These are phyloP conservation scores for Citrus maxima DNA, from an alignment of 345 rosid species.

Conservation along the genomic window DNA sequence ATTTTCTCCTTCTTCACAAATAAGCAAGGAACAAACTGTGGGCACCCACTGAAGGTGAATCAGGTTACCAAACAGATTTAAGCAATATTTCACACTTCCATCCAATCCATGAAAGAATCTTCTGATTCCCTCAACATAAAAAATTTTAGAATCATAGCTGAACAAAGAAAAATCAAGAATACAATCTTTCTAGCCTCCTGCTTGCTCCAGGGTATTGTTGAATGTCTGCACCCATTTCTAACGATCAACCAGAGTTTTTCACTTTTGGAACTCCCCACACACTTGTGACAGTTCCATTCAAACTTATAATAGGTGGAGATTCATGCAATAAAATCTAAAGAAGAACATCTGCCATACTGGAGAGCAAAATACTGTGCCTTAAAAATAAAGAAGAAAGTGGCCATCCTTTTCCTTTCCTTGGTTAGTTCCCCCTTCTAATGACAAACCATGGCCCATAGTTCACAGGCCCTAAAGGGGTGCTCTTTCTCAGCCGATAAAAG, in stretches of 20 bases:
- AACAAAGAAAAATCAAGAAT: background rate
- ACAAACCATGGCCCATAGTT: background rate
- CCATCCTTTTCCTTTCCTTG: background rate
- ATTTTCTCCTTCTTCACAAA: background rate
- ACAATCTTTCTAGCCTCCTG: conserved; percentile 2
- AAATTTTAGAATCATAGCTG: background rate
- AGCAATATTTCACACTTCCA: background rate
- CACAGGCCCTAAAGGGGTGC: background rate
- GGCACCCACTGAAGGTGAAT: background rate
- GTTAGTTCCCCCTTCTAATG: background rate
- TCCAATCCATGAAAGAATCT: background rate
- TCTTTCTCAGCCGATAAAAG: background rate
- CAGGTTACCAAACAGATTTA: background rate
- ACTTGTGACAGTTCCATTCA: background rate
- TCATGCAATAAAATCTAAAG: background rate
- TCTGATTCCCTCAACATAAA: background rate
- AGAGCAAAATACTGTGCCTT: background rate
- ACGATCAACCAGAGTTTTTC: too few relatives aligned
- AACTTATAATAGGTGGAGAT: background rate
- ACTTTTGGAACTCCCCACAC: background rate
- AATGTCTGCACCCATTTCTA: background rate
- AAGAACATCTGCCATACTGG: background rate
- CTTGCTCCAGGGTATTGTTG: background rate
- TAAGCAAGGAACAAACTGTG: background rate
- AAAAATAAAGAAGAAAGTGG: background rate